These are phyloP conservation scores for Globisporangium yorkense DNA, from an alignment of 352 stramenopile species.

Conservation along the genomic window DNA sequence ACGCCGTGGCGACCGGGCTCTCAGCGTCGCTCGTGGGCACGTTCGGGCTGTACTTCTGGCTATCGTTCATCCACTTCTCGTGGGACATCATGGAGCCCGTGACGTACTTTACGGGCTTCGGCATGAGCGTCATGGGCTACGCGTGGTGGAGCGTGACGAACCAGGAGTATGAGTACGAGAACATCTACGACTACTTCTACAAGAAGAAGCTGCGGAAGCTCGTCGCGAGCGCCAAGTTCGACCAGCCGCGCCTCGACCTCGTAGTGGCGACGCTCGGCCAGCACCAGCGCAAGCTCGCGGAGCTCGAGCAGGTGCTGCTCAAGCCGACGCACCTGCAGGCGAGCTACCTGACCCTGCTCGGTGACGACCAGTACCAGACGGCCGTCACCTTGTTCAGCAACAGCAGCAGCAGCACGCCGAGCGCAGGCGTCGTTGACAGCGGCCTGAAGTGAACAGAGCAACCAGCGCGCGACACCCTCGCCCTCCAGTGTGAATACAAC, in stretches of 20 bases:
- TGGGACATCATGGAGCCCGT: conserved; percentile 90
- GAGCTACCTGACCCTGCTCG: conserved; percentile 61
- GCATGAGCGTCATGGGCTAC: conserved; percentile 70
- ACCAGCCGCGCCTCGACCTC: conserved; percentile 36
- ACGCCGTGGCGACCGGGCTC: conserved; percentile 43
- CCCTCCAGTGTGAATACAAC: no score
- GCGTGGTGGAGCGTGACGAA: conserved; percentile 83
- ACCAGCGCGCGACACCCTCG: no score
- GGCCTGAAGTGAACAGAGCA: neutral
- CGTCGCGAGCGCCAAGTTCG: conserved; percentile 49
- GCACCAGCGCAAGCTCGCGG: conserved; percentile 33
- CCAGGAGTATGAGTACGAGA: conserved; percentile 86
- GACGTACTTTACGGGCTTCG: conserved; percentile 86
- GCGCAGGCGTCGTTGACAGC: neutral
- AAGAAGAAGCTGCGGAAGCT: conserved; percentile 54
- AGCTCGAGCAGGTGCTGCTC: conserved; percentile 52
- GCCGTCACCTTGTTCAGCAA: neutral
- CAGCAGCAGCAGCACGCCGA: neutral
- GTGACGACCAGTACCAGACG: conserved; percentile 10
- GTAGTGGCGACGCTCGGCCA: conserved; percentile 32
- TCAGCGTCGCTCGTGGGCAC: conserved; percentile 61
- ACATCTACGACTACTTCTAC: conserved; percentile 85
- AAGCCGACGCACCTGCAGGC: conserved; percentile 62
- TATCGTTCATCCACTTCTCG: conserved; percentile 86
- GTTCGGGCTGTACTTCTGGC: conserved; percentile 85